Evolutionary conservation across 805 yeast species (phyloP).

Genomic region (Schizosaccharomyces octosporus): DNA sequence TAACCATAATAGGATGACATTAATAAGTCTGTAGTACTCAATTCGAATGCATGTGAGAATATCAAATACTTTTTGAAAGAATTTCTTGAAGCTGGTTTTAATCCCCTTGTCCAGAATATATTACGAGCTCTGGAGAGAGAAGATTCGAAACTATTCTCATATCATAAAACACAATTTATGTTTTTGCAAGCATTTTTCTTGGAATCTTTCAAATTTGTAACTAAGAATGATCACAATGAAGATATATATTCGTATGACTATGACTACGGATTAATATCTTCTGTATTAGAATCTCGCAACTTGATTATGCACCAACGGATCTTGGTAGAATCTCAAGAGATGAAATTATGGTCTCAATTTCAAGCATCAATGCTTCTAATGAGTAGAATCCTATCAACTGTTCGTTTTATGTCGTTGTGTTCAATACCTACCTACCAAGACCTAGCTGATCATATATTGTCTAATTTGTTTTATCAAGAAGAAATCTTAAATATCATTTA

Average conservation of each 20-base stretch:
- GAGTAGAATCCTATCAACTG: constrained; percentile 26
- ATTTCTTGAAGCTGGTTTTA: not conserved
- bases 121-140: constrained; percentile 24
- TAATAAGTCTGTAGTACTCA: constrained; percentile 9
- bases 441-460: constrained; percentile 31
- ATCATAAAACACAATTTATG: constrained; percentile 23
- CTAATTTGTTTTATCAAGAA: constrained; percentile 48
- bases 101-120: constrained; percentile 26
- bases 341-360: constrained; percentile 16
- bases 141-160: constrained; percentile 12
- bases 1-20: constrained; percentile 3
- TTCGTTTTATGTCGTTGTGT: constrained; percentile 13
- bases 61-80: not conserved
- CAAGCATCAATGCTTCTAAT: constrained; percentile 50
- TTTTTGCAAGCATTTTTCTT: constrained; percentile 53
- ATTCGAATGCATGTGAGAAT: constrained; percentile 6
- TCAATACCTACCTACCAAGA: constrained; percentile 27
- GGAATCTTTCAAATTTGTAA: constrained; percentile 24
- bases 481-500: constrained; percentile 31
- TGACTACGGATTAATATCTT: constrained; percentile 14
- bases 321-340: constrained; percentile 16
- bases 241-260: constrained; percentile 1
- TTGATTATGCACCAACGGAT: constrained; percentile 27
- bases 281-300: constrained; percentile 35
- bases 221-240: constrained; percentile 2